A percentile compares a stretch with the other conserved stretches of the same genome.
phyloP scores from a whole-genome alignment of 441 rosid species.

The Metrosideros polymorpha region DNA sequence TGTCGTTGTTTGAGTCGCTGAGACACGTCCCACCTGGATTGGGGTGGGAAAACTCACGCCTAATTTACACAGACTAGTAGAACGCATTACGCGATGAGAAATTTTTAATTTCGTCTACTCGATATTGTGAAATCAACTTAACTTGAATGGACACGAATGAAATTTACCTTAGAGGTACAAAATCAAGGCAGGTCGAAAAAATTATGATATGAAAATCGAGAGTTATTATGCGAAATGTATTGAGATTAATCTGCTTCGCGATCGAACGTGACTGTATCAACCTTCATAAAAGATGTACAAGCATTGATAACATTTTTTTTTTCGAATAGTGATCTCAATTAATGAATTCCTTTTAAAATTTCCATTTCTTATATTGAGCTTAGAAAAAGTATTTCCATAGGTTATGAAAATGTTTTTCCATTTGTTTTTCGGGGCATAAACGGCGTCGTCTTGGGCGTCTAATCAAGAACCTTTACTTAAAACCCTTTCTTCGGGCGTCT shows the following conservation, averaged over 20 bases:
- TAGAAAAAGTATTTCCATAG: neutral
- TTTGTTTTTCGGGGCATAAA: neutral
- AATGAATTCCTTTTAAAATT: neutral
- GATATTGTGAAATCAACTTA: neutral
- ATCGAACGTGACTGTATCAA: neutral
- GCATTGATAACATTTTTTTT: neutral
- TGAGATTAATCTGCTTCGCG: fast-evolving
- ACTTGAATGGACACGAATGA: neutral
- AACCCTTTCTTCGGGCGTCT: neutral
- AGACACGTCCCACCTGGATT: neutral
- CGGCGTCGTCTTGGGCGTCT: neutral
- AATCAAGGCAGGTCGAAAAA: fast-evolving
- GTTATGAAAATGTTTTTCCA: neutral
- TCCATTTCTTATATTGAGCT: neutral
- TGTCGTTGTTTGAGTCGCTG: neutral
- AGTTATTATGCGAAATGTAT: neutral
- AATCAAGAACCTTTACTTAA: neutral
- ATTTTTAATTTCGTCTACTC: neutral
- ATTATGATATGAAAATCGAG: neutral
- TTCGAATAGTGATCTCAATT: neutral
- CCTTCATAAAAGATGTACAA: fast-evolving
- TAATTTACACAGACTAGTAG: no score
- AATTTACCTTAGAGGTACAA: fast-evolving
- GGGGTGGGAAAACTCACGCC: neutral
- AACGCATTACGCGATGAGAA: no score